Evolutionary conservation across 768 basidiomycete genomes (phyloP).

Genomic region (Boletus sp.): DNA sequence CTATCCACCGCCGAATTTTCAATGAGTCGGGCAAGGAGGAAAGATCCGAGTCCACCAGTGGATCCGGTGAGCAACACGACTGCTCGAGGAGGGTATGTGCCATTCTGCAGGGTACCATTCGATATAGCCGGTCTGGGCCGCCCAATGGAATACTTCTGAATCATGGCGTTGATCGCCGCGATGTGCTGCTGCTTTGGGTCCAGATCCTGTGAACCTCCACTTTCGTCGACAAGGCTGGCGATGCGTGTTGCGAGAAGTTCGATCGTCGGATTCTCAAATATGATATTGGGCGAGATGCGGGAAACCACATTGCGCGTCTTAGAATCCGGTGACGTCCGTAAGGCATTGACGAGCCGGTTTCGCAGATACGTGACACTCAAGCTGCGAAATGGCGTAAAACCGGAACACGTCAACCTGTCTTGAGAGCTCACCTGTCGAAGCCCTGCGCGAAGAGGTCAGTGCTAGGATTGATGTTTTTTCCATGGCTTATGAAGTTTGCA

Average conservation of each 20-base stretch:
- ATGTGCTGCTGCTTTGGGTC: too few species aligned
- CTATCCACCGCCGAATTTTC: constrained; percentile 17
- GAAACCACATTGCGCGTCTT: too few species aligned
- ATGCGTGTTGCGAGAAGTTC: constrained; percentile 2
- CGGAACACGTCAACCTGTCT: neutral
- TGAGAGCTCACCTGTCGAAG: constrained; percentile 28
- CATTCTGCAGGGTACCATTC: neutral
- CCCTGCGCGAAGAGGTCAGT: constrained; percentile 29
- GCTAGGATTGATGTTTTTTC: neutral
- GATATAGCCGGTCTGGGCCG: neutral
- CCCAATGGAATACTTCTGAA: neutral
- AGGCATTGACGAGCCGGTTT: too few species aligned
- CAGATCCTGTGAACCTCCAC: neutral
- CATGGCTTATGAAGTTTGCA: neutral
- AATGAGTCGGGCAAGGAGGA: constrained; percentile 32
- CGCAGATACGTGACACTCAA: constrained; percentile 22
- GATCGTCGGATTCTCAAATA: too few species aligned
- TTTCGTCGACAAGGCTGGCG: constrained; percentile 3
- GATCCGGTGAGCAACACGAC: too few species aligned
- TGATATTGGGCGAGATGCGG: too few species aligned
- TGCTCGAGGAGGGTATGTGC: neutral
- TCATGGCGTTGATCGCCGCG: constrained; percentile 34
- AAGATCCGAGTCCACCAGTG: constrained; percentile 41
- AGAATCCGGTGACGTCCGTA: too few species aligned
- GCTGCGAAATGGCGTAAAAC: constrained; percentile 5